Conservation (phyloP, 139 green algal species). For the Pleodorina starrii region DNA sequence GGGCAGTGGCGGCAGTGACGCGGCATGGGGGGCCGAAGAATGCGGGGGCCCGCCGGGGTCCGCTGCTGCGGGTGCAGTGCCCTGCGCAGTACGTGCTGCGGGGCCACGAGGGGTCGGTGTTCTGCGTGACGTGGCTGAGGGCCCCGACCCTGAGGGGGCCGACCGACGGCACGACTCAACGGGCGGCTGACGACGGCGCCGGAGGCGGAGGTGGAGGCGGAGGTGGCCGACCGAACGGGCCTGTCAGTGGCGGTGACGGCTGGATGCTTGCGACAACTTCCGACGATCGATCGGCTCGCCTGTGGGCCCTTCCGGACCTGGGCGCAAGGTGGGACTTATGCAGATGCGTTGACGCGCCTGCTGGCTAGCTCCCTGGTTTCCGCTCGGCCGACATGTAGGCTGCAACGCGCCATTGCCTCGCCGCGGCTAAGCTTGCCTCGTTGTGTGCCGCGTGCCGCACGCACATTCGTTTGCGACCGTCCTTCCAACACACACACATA, state of each 20-base stretch:
- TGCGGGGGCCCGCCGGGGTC: background rate
- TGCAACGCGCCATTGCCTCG: no score
- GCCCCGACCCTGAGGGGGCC: background rate
- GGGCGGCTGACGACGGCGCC: background rate
- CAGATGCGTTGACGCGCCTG: no score
- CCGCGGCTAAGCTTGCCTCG: no score
- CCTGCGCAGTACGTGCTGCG: background rate
- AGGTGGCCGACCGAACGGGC: no score
- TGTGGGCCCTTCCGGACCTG: slow-evolving; percentile 39
- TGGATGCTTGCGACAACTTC: slow-evolving; percentile 33
- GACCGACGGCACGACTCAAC: background rate
- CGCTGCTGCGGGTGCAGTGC: slow-evolving; percentile 11
- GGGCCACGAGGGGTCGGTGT: slow-evolving; percentile 53
- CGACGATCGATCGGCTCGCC: slow-evolving; percentile 43
- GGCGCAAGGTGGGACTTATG: background rate
- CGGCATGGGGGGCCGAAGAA: background rate
- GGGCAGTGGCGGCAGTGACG: background rate
- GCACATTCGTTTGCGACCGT: no score
- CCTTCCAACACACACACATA: no score
- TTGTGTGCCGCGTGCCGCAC: no score
- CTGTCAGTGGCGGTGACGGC: background rate
- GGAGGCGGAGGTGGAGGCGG: background rate
- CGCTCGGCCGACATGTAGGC: no score
- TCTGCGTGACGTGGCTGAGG: slow-evolving; percentile 26
- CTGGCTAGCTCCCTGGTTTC: no score